phyloP scores from a whole-genome alignment of 139 green algal species.

The Chlorella sorokiniana region DNA sequence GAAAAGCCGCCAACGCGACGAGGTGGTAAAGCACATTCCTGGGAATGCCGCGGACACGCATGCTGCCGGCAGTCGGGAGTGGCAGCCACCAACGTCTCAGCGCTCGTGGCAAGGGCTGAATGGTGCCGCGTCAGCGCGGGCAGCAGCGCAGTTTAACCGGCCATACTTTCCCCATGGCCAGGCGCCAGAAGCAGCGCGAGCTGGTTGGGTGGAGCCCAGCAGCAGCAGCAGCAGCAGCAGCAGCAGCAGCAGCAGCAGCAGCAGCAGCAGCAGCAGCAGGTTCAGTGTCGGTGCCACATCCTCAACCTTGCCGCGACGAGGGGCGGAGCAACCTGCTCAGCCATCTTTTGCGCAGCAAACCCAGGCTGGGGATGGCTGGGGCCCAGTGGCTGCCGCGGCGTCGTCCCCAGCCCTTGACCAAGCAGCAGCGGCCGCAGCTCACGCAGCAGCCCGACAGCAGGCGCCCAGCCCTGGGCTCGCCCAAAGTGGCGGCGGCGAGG shows the following conservation, averaged over 20 bases:
- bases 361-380: too few relatives aligned
- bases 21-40: too few relatives aligned
- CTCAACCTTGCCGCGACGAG: background rate
- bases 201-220: background rate
- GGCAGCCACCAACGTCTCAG: too few relatives aligned
- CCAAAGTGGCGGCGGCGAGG: background rate
- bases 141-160: background rate
- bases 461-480: background rate
- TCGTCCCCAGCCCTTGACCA: background rate
- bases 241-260: conserved; percentile 23
- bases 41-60: too few relatives aligned
- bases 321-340: background rate
- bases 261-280: background rate
- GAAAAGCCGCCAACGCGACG: too few relatives aligned
- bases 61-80: too few relatives aligned
- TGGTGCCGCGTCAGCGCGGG: too few relatives aligned
- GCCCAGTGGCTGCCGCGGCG: too few relatives aligned
- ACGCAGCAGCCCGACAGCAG: background rate
- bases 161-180: background rate
- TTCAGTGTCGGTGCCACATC: background rate
- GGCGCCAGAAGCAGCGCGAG: background rate
- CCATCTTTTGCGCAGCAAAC: too few relatives aligned
- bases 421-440: background rate
- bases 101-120: too few relatives aligned
- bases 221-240: conserved; percentile 4